These are phyloP conservation scores for Rhododendron griersonianum DNA, from an alignment of 148 eudicot species.

Conservation along the genomic window DNA sequence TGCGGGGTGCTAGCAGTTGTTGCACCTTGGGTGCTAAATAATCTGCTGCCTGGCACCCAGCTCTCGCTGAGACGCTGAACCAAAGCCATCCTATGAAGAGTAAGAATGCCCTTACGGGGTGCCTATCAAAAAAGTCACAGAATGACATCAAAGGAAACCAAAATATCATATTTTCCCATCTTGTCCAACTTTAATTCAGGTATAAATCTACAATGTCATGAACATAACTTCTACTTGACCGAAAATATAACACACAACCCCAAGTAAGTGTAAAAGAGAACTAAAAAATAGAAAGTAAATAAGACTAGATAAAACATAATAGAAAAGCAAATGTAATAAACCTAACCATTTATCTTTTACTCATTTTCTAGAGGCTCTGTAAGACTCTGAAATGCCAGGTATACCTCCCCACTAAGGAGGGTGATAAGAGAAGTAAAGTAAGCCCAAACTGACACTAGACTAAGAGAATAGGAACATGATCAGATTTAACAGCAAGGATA, in stretches of 20 bases:
- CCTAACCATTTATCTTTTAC: background rate
- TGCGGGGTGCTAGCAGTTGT: slow-evolving; percentile 69
- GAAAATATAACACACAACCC: background rate
- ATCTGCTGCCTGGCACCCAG: slow-evolving; percentile 41
- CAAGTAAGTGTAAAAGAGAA: background rate
- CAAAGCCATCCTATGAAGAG: slow-evolving; percentile 45
- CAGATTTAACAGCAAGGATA: background rate
- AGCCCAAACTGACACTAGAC: background rate
- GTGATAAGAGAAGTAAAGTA: background rate
- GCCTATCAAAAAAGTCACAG: slow-evolving; percentile 37
- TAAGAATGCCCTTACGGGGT: slow-evolving; percentile 69
- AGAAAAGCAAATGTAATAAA: background rate
- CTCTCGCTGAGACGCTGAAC: slow-evolving; percentile 31
- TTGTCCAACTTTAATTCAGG: background rate
- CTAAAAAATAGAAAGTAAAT: background rate
- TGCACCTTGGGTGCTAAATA: slow-evolving; percentile 81
- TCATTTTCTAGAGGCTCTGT: background rate
- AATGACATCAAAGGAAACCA: background rate
- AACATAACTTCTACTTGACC: background rate
- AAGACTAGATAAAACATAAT: background rate
- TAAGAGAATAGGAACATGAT: background rate
- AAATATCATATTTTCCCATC: too few species aligned
- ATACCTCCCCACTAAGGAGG: background rate
- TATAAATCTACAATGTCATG: background rate
- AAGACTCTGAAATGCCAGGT: background rate